Conservation (phyloP, 2,329 filamentous ascomycete genomes). For the Ceratocystis smalleyi region DNA sequence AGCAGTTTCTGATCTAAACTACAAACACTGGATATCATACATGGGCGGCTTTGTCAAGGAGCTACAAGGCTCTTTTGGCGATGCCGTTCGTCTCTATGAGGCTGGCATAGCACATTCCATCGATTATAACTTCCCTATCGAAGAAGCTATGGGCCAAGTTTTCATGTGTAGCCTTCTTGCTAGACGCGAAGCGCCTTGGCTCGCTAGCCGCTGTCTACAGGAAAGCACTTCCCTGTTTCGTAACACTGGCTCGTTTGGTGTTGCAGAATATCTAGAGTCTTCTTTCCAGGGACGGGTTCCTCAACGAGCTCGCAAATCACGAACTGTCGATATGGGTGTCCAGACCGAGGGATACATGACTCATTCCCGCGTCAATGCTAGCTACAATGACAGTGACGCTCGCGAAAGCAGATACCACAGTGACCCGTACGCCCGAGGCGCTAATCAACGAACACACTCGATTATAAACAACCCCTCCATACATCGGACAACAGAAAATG, state of each 20-base stretch:
- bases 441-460: conserved; percentile 10
- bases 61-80: conserved; percentile 39
- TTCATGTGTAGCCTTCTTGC: conserved; percentile 58
- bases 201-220: conserved; percentile 51
- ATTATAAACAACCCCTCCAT: not conserved
- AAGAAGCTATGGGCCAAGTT: conserved; percentile 59
- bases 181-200: conserved; percentile 46
- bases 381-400: conserved; percentile 2
- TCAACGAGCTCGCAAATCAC: conserved; percentile 41
- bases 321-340: conserved; percentile 46
- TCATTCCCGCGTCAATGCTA: conserved; percentile 5
- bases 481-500: not conserved
- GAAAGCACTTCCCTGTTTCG: conserved; percentile 55
- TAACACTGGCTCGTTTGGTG: conserved; percentile 51
- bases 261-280: conserved; percentile 51
- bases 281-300: conserved; percentile 36
- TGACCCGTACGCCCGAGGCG: not conserved
- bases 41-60: conserved; percentile 56
- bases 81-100: conserved; percentile 51
- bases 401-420: not conserved
- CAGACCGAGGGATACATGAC: conserved; percentile 48
- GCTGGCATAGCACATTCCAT: conserved; percentile 56
- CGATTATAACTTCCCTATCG: conserved; percentile 49
- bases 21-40: conserved; percentile 51
- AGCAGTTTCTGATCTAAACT: conserved; percentile 52